phyloP scores from a whole-genome alignment of 768 basidiomycete genomes.

The Filobasidium floriforme region DNA sequence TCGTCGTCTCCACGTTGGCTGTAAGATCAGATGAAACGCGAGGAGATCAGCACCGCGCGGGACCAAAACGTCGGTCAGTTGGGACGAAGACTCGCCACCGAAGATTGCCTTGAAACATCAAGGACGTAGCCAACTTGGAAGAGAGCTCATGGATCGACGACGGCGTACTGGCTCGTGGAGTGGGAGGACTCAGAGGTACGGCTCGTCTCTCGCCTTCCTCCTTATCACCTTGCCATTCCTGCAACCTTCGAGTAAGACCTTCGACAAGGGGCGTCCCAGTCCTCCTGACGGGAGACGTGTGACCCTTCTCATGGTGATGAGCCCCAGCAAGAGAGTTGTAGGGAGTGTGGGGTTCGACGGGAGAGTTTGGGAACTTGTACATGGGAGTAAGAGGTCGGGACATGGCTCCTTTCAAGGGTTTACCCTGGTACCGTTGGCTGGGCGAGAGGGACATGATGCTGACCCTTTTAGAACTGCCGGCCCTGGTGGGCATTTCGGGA shows the following conservation, averaged over 20 bases:
- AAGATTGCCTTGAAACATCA: neutral
- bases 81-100: neutral
- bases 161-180: neutral
- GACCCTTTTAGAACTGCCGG: conserved; percentile 2
- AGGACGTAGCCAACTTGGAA: neutral
- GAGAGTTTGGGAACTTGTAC: conserved; percentile 2
- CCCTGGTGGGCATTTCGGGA: neutral
- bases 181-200: neutral
- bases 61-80: too few relatives aligned
- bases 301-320: neutral
- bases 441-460: conserved; percentile 1
- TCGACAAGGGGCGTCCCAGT: neutral
- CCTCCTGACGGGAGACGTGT: neutral
- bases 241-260: neutral
- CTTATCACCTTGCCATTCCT: neutral
- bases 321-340: neutral
- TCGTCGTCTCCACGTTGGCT: too few relatives aligned
- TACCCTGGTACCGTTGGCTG: neutral
- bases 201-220: neutral
- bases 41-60: too few relatives aligned
- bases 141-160: neutral
- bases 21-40: too few relatives aligned
- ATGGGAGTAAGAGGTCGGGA: conserved; percentile 1
- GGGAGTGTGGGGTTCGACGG: neutral
- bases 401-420: neutral